phyloP scores from a whole-genome alignment of 331 rosid genomes.

The Phaseolus coccineus region DNA sequence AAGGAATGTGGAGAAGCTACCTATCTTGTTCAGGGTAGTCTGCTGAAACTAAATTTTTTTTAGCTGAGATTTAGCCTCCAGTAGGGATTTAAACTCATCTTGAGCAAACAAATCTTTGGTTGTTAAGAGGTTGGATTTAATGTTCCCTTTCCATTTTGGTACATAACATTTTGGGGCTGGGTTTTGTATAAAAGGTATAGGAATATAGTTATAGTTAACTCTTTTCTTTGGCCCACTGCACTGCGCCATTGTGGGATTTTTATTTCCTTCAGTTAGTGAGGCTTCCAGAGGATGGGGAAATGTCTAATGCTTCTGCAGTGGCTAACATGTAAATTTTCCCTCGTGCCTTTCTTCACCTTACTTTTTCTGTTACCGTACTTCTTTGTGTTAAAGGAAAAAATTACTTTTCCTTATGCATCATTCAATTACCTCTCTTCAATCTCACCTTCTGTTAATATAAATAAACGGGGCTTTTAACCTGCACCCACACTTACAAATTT shows the following conservation, averaged over 20 bases:
- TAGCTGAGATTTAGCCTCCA: conserved; percentile 35
- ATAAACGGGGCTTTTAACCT: background rate
- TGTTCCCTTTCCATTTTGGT: conserved; percentile 40
- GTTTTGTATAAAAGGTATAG: conserved; percentile 46
- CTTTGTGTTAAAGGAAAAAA: conserved; percentile 11
- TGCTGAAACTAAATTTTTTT: conserved; percentile 26
- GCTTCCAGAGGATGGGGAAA: conserved; percentile 22
- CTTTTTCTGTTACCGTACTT: conserved; percentile 19
- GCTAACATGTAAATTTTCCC: conserved; percentile 7
- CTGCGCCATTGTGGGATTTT: conserved; percentile 37
- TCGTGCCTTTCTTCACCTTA: background rate
- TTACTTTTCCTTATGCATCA: background rate
- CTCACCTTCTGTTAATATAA: background rate
- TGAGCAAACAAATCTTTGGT: conserved; percentile 22
- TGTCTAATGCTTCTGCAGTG: conserved; percentile 35
- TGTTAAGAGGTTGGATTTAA: conserved; percentile 29
- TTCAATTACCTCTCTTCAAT: background rate
- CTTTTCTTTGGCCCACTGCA: conserved; percentile 25
- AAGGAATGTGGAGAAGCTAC: conserved; percentile 32
- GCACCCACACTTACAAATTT: too few species aligned
- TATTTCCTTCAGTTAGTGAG: conserved; percentile 28
- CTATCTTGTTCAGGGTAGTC: conserved; percentile 18
- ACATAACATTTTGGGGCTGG: conserved; percentile 50
- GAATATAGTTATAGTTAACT: conserved; percentile 38
- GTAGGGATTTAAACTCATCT: conserved; percentile 31